Conservation (phyloP, 2,329 filamentous ascomycete genomes). For the Dissoconium aciculare region DNA sequence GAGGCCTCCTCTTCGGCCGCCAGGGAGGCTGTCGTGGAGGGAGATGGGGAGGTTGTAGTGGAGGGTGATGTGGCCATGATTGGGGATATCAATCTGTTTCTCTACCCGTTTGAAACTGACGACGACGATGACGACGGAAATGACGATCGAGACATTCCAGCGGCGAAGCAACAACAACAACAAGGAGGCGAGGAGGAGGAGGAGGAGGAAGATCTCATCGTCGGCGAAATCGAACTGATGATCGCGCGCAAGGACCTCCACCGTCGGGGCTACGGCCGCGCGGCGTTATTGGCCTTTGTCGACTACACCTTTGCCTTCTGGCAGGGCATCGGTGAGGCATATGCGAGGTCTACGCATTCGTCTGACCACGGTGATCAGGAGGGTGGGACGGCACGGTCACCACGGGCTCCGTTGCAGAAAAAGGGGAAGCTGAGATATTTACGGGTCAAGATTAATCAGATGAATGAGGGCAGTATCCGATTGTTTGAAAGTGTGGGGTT, state of each 20-base stretch:
- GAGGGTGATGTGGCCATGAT: conserved; percentile 24
- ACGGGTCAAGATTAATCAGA: conserved; percentile 46
- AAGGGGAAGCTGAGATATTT: conserved; percentile 30
- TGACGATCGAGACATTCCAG: conserved; percentile 11
- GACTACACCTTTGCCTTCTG: conserved; percentile 47
- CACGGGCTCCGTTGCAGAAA: no score
- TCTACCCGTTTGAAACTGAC: conserved; percentile 42
- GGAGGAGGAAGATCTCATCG: conserved; percentile 20
- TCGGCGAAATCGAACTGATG: conserved; percentile 80
- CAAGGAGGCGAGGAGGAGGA: no score
- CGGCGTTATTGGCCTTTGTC: conserved; percentile 53
- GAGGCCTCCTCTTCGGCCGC: conserved; percentile 3
- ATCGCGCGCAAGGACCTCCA: conserved; percentile 48
- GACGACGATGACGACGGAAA: conserved; percentile 28
- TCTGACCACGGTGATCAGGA: conserved; percentile 2
- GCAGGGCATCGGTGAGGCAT: conserved; percentile 30
- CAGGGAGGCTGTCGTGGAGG: conserved; percentile 2
- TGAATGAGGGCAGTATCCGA: conserved; percentile 41
- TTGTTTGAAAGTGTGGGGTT: conserved; percentile 50
- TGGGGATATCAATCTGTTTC: conserved; percentile 50
- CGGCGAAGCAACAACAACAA: no score
- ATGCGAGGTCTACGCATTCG: conserved; percentile 2
- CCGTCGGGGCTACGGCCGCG: conserved; percentile 48
- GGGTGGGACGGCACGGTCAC: conserved; percentile 10
- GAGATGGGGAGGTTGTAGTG: no score